Conservation (phyloP, 345 rosid species). For the Litchi chinensis region DNA sequence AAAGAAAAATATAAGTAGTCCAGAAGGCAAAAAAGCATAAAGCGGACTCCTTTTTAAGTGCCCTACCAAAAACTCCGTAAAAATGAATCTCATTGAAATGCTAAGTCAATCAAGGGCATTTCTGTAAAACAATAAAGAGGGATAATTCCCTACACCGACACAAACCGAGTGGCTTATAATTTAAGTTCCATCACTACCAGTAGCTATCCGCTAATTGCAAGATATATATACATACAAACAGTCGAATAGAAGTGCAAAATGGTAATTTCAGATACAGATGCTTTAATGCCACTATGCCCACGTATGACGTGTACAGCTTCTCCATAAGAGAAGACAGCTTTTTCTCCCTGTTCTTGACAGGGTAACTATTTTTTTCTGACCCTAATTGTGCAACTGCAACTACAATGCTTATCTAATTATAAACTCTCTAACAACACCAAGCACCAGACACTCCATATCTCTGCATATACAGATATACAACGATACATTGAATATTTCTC, state of each 20-base stretch:
- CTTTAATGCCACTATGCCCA: background rate
- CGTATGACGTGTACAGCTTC: constrained; percentile 1
- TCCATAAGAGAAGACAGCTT: background rate
- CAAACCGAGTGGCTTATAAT: constrained; percentile 7
- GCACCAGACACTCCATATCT: background rate
- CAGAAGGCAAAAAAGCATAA: constrained; percentile 2
- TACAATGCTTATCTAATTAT: constrained; percentile 12
- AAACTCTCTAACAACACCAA: background rate
- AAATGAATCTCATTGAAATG: too few species aligned
- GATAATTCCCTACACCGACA: constrained; percentile 27
- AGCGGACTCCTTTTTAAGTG: background rate
- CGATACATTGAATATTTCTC: constrained; percentile 21
- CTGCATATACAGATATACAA: background rate
- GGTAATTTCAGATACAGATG: background rate
- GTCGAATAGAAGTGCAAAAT: constrained; percentile 9
- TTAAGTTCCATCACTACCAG: constrained; percentile 1
- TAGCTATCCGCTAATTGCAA: background rate
- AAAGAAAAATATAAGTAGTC: background rate
- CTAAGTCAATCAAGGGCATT: constrained; percentile 6
- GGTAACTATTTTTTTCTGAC: background rate
- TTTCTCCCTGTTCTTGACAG: background rate
- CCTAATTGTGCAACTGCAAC: constrained; percentile 6
- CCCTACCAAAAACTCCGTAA: background rate
- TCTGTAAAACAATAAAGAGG: background rate
- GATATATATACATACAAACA: background rate